Evolutionary conservation across 2,329 filamentous ascomycete genomes (phyloP).

Genomic region (Penicillium hesseltinei): DNA sequence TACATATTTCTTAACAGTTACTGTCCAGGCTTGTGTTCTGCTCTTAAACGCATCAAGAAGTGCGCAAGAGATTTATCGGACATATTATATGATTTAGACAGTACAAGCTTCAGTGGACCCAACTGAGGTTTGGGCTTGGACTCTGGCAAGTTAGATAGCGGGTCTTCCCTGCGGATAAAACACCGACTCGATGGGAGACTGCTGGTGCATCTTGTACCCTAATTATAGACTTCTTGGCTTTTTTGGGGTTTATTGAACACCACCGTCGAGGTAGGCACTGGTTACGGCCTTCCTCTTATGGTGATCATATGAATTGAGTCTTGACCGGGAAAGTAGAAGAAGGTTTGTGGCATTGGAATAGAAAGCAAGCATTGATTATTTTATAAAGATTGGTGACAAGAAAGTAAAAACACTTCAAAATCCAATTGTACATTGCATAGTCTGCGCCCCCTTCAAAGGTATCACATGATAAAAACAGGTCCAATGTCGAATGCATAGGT

Average conservation of each 20-base stretch:
- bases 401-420: background rate
- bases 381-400: background rate
- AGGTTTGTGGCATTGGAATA: background rate
- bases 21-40: background rate
- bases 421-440: background rate
- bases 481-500: background rate
- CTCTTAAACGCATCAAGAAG: too few relatives aligned
- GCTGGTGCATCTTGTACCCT: too few relatives aligned
- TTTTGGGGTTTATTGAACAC: too few relatives aligned
- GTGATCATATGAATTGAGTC: background rate
- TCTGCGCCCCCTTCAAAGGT: background rate
- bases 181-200: background rate
- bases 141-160: too few relatives aligned
- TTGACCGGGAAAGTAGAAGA: too few relatives aligned
- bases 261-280: background rate
- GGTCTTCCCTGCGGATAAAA: background rate
- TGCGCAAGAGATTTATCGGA: background rate
- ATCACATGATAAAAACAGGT: background rate
- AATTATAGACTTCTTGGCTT: background rate
- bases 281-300: background rate
- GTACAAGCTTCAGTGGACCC: too few relatives aligned
- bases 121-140: background rate
- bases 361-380: background rate
- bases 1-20: background rate
- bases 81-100: background rate